Percentiles rank a stretch among this genome's conserved stretches.
Evolutionary conservation across 2,329 filamentous ascomycete species (phyloP).

Genomic region (Verticillium zaregamsianum): DNA sequence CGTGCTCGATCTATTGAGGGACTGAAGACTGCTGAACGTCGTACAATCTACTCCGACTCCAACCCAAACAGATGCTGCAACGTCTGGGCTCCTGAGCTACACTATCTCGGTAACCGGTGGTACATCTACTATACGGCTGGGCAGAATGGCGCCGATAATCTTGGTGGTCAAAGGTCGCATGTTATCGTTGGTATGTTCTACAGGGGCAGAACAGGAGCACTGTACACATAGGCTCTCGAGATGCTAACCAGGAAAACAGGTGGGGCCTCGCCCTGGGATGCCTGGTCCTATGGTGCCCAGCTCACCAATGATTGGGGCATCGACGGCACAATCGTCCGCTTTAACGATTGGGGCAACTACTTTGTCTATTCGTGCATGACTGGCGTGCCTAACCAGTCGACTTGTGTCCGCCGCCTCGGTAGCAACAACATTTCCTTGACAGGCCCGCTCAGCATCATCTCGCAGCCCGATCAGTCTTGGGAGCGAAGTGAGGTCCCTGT

Average conservation of each 20-base stretch:
- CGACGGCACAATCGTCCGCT: slow-evolving; percentile 48
- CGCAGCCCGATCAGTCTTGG: slow-evolving; percentile 45
- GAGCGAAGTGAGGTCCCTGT: slow-evolving; percentile 45
- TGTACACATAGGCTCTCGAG: too few relatives aligned
- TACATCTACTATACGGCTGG: slow-evolving; percentile 56
- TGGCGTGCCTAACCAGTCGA: slow-evolving; percentile 29
- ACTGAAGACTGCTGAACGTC: slow-evolving; percentile 47
- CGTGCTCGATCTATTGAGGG: slow-evolving; percentile 49
- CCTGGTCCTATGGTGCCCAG: slow-evolving; percentile 43
- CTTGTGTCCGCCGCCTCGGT: slow-evolving; percentile 34
- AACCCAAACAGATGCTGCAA: slow-evolving; percentile 46
- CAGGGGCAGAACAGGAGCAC: background rate
- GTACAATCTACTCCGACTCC: slow-evolving; percentile 44
- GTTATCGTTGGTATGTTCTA: slow-evolving; percentile 41
- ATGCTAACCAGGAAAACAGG: slow-evolving; percentile 24
- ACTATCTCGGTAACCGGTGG: slow-evolving; percentile 44
- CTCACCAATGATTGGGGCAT: slow-evolving; percentile 47
- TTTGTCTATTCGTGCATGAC: slow-evolving; percentile 52
- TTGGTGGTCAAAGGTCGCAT: slow-evolving; percentile 46
- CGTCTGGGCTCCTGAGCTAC: slow-evolving; percentile 55
- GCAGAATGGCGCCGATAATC: slow-evolving; percentile 26
- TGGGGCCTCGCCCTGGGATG: slow-evolving; percentile 46
- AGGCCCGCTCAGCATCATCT: slow-evolving; percentile 43
- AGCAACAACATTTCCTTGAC: slow-evolving; percentile 34
- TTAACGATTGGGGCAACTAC: slow-evolving; percentile 42